Evolutionary conservation across 2,329 filamentous ascomycete genomes (phyloP), one percentile per base, ranked within the genome.

Genomic region (Colletotrichum sp.): DNA sequence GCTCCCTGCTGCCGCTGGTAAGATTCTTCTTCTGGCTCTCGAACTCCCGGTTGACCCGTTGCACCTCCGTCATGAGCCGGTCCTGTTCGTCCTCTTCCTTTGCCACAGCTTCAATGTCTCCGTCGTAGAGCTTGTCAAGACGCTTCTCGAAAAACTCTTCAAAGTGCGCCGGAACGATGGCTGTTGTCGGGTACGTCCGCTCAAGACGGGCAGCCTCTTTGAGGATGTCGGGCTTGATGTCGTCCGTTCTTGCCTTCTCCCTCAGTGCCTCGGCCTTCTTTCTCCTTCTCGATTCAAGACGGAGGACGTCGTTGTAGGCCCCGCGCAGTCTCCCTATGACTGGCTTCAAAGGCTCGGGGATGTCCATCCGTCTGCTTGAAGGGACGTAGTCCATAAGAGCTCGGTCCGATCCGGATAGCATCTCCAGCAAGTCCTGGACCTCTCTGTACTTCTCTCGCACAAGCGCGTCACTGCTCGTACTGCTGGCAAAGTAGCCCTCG

Each of bases 321-420:
- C 93, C 93, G 18, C 97, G 92, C 60, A 99, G 87, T 75, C 92
- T 92, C 64, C 92, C 94, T 15, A 96, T 93, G 75, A 96, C 94
- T 10, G 92, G 90, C 83, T 98, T 96, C 9, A 99, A 90, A 30
- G 93, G 91, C 26, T 96, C 93, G 2, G 95, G 95, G 76, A 98
- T 94, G 55, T 93, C 93, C 9, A 94, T 93, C 72, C 94, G 92
- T 62, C 95, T 90, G 78, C 95, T 97, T 69, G 94, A 96, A 0
- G 97, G 97, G 2, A 99, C 96, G 80, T 94, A 98, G 67, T 96
- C 94, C 84, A 98, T 94, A 16, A 99, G 89, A 59, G 93, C 94
- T 12, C 95, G 91, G 80, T 98, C 95, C 0, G 95, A 92, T 2
- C 95, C 95, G 1, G 93, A 93, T 6, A 99, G 89, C 6, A 99